These are phyloP conservation scores for Lactarius akahatsu DNA, from an alignment of 768 basidiomycete species.

Conservation along the genomic window DNA sequence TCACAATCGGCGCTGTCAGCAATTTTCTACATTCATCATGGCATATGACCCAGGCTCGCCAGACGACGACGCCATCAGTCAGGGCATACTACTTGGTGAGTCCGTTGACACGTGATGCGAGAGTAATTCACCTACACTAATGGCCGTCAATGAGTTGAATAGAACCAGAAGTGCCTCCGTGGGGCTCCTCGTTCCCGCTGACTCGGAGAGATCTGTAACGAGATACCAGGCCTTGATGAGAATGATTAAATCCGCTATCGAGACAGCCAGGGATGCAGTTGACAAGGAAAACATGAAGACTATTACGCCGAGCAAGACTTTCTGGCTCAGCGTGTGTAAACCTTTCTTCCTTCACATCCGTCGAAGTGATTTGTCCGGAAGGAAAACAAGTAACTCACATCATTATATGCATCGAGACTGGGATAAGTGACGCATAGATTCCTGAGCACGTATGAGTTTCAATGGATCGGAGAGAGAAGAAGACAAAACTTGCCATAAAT, in stretches of 20 bases:
- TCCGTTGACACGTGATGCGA: background rate
- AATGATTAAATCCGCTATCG: background rate
- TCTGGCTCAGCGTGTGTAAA: background rate
- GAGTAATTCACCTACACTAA: background rate
- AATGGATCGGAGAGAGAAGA: background rate
- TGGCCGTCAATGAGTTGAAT: background rate
- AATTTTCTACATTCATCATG: background rate
- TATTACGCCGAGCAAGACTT: background rate
- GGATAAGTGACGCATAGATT: background rate
- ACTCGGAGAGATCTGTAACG: background rate
- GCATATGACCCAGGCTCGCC: constrained; percentile 5
- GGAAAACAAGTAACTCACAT: background rate
- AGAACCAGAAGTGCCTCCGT: background rate
- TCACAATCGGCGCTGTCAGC: background rate
- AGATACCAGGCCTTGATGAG: constrained; percentile 6
- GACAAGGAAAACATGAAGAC: constrained; percentile 9
- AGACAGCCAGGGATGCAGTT: background rate
- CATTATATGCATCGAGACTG: background rate
- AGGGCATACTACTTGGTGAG: background rate
- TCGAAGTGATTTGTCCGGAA: background rate
- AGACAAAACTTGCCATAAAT: background rate
- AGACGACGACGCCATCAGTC: constrained; percentile 6
- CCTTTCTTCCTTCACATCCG: background rate
- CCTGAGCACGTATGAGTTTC: background rate
- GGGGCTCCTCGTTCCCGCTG: background rate